Percentiles rank a stretch among this genome's conserved stretches.
Conservation (phyloP, 1,284 basidiomycete genomes). For the Vanrija pseudolonga region DNA sequence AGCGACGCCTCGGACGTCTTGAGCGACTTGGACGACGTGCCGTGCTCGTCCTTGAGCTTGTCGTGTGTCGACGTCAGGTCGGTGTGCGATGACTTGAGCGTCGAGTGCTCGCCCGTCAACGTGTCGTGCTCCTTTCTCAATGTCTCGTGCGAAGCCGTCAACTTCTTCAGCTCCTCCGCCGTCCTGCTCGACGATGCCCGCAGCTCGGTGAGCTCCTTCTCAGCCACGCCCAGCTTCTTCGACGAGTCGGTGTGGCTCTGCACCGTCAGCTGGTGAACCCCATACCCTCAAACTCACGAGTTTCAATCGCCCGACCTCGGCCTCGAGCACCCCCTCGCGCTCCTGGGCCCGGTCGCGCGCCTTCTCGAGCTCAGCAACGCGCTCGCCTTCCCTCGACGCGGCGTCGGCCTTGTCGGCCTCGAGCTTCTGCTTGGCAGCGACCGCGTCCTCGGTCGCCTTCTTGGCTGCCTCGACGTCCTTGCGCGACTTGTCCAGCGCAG, state of each 20-base stretch:
- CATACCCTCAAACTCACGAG: conserved; percentile 32
- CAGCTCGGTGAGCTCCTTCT: neutral
- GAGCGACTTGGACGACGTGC: conserved; percentile 9
- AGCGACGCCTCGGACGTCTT: conserved; percentile 13
- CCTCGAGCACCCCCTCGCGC: conserved; percentile 44
- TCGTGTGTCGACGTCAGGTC: conserved; percentile 15
- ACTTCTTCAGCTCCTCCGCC: conserved; percentile 12
- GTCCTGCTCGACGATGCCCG: neutral
- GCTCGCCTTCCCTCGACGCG: conserved; percentile 11
- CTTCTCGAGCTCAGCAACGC: conserved; percentile 35
- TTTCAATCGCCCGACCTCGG: conserved; percentile 42
- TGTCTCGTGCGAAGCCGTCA: conserved; percentile 13
- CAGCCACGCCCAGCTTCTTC: conserved; percentile 2
- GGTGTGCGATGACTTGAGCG: conserved; percentile 16
- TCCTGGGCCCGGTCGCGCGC: conserved; percentile 40
- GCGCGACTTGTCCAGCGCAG: conserved; percentile 11
- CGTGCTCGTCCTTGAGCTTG: conserved; percentile 18
- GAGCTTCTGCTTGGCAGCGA: conserved; percentile 5
- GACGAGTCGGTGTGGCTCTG: conserved; percentile 28
- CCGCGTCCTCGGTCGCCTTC: conserved; percentile 3
- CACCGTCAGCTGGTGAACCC: neutral
- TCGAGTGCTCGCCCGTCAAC: conserved; percentile 17
- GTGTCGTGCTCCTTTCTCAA: conserved; percentile 17
- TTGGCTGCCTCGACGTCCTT: conserved; percentile 6
- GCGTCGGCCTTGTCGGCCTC: conserved; percentile 11